A percentile compares a stretch with the other conserved stretches of the same genome.
These are phyloP conservation scores for Oropetium thomaeum DNA, from an alignment of 176 grass and related monocot genomes.

Conservation along the genomic window DNA sequence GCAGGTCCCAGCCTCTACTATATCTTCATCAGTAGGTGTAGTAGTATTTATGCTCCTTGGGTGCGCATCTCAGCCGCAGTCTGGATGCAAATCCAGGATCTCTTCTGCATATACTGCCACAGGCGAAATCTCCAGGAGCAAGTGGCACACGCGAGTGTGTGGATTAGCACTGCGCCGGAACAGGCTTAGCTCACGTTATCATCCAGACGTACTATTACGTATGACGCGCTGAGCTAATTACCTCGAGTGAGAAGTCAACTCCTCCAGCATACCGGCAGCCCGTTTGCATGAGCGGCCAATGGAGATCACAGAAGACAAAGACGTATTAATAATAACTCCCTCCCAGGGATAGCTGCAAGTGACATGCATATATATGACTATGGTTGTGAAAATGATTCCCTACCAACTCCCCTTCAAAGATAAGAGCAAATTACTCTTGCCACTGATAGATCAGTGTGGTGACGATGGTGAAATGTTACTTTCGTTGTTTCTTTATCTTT, in stretches of 20 bases:
- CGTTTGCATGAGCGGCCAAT: too few relatives aligned
- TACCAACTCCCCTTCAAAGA: conserved; percentile 24
- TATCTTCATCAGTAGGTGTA: not conserved
- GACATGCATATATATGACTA: conserved; percentile 4
- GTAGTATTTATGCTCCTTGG: conserved; percentile 2
- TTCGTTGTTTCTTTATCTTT: not conserved
- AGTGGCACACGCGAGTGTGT: conserved; percentile 5
- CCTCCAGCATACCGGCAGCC: not conserved
- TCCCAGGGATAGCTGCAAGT: not conserved
- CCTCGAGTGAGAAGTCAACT: not conserved
- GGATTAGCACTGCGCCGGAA: not conserved
- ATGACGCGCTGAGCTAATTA: conserved; percentile 10
- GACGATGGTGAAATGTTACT: conserved; percentile 8
- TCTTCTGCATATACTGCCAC: not conserved
- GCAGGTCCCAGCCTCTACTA: too few relatives aligned
- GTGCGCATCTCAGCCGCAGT: not conserved
- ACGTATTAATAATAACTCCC: not conserved
- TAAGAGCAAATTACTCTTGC: conserved; percentile 2
- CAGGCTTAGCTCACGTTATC: not conserved
- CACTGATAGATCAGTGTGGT: not conserved
- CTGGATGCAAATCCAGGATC: not conserved
- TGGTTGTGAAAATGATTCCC: conserved; percentile 30
- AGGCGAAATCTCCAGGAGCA: not conserved
- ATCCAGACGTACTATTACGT: conserved; percentile 7
- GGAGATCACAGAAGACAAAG: not conserved